These are phyloP conservation scores for Ophiostoma sp. DNA, from an alignment of 2,329 filamentous ascomycete genomes.

Conservation along the genomic window DNA sequence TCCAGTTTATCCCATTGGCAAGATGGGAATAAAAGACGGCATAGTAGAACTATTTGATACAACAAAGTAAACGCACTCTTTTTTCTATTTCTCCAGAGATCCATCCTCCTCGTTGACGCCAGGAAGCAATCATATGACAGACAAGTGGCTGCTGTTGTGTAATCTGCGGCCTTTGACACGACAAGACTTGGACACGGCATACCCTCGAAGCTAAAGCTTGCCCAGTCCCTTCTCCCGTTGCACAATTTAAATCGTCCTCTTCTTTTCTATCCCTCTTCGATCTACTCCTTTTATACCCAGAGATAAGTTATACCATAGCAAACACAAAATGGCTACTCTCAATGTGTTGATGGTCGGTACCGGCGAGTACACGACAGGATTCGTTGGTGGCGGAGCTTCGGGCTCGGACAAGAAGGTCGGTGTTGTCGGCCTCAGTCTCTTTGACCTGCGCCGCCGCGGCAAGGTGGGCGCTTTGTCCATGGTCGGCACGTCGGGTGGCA, in stretches of 20 bases:
- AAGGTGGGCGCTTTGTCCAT: slow-evolving; percentile 83
- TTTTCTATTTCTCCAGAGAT: neutral
- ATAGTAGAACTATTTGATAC: neutral
- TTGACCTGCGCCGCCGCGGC: slow-evolving; percentile 79
- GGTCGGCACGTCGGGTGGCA: slow-evolving; percentile 82
- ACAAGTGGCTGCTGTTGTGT: neutral
- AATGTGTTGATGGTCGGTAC: slow-evolving; percentile 78
- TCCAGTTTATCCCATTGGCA: slow-evolving; percentile 12
- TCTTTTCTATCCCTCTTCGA: neutral
- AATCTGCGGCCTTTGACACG: neutral
- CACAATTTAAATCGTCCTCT: neutral
- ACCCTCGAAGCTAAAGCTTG: neutral
- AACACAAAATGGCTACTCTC: slow-evolving; percentile 50
- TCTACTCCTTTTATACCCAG: neutral
- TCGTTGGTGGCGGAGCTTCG: slow-evolving; percentile 76
- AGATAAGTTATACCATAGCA: neutral
- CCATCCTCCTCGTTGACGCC: neutral
- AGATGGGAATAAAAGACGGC: neutral
- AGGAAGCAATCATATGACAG: slow-evolving; percentile 5
- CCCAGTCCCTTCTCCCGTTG: neutral
- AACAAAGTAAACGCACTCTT: neutral
- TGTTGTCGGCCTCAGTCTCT: slow-evolving; percentile 83
- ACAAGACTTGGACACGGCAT: neutral
- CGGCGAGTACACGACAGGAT: slow-evolving; percentile 94
- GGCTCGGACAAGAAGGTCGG: slow-evolving; percentile 94